Evolutionary conservation across 2,329 filamentous ascomycete genomes (phyloP).

Genomic region (Pseudogymnoascus sp.): DNA sequence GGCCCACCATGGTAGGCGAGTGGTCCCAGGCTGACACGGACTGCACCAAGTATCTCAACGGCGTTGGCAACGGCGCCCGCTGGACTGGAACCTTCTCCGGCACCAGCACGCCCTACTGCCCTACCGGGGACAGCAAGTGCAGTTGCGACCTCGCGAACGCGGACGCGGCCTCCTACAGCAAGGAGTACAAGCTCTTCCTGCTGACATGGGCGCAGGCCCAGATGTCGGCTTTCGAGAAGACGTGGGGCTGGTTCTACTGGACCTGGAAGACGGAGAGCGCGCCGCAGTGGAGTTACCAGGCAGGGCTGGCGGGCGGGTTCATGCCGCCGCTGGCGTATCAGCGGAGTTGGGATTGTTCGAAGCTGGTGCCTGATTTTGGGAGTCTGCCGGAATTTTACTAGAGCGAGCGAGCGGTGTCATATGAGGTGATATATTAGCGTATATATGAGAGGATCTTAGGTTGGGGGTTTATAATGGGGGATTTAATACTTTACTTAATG

Average conservation of each 20-base stretch:
- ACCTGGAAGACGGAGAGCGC: conserved; percentile 88
- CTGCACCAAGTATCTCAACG: conserved; percentile 79
- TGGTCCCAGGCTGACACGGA: conserved; percentile 98
- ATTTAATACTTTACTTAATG: background rate
- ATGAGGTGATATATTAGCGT: background rate
- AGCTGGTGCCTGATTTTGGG: conserved; percentile 43
- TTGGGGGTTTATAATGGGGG: background rate
- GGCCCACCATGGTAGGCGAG: conserved; percentile 89
- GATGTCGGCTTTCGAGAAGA: conserved; percentile 88
- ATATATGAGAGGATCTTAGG: background rate
- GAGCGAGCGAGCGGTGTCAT: background rate
- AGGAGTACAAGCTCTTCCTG: conserved; percentile 75
- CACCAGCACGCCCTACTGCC: conserved; percentile 67
- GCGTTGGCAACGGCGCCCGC: conserved; percentile 77
- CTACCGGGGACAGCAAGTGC: conserved; percentile 57
- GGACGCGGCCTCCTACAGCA: conserved; percentile 58
- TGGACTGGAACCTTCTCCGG: conserved; percentile 85
- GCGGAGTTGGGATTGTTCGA: conserved; percentile 57
- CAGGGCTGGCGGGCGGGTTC: conserved; percentile 68
- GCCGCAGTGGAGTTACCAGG: conserved; percentile 86
- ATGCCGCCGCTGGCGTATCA: conserved; percentile 68
- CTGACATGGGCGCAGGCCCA: conserved; percentile 89
- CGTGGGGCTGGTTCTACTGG: conserved; percentile 99
- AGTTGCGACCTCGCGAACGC: conserved; percentile 71
- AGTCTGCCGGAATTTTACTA: conserved; percentile 45